These are phyloP conservation scores for Trifolium dubium DNA, from an alignment of 306 rosid genomes.

Conservation along the genomic window DNA sequence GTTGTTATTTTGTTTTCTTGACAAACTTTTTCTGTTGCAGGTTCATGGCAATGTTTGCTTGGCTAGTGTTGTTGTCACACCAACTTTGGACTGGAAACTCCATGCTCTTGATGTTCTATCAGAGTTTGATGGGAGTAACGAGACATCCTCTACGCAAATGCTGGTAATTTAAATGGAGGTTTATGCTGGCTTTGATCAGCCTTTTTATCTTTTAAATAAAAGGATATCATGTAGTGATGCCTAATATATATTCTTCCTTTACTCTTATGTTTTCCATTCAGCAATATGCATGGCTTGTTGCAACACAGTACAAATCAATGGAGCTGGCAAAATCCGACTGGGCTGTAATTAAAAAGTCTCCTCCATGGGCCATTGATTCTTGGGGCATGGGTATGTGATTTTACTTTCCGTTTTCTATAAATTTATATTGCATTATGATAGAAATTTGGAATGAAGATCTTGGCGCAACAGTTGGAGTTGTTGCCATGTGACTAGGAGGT, in stretches of 20 bases:
- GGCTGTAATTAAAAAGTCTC: conserved; percentile 86
- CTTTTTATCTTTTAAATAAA: conserved; percentile 27
- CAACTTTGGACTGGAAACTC: conserved; percentile 97
- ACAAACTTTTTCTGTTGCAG: conserved; percentile 53
- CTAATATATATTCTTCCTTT: conserved; percentile 41
- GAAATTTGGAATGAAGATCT: conserved; percentile 16
- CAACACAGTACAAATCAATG: conserved; percentile 86
- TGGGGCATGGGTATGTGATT: conserved; percentile 95
- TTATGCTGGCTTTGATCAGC: conserved; percentile 26
- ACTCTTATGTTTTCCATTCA: conserved; percentile 48
- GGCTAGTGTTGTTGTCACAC: conserved; percentile 96
- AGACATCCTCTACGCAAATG: conserved; percentile 72
- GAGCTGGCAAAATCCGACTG: conserved; percentile 93
- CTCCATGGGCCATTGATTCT: conserved; percentile 96
- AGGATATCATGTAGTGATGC: conserved; percentile 28
- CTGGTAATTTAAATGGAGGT: conserved; percentile 65
- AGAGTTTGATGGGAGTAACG: conserved; percentile 79
- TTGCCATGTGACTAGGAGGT: background rate
- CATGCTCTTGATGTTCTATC: conserved; percentile 97
- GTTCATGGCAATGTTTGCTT: conserved; percentile 95
- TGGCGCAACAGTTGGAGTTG: background rate
- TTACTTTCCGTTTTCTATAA: conserved; percentile 30
- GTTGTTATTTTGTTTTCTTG: conserved; percentile 29
- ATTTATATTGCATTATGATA: conserved; percentile 23
- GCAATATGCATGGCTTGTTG: conserved; percentile 99